Evolutionary conservation across 306 rosid genomes (phyloP).

Genomic region (Benincasa hispida): DNA sequence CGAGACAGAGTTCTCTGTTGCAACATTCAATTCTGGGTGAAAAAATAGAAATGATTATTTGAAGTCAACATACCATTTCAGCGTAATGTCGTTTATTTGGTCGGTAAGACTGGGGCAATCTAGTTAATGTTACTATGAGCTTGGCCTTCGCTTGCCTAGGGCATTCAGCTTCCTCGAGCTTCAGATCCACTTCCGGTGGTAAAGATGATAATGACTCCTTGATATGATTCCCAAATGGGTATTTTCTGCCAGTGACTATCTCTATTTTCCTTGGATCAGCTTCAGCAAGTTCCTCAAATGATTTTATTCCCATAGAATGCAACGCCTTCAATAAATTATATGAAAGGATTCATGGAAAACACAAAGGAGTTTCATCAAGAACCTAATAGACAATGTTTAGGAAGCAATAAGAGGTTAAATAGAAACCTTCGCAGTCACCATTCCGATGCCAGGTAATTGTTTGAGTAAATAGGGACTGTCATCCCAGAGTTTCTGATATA

Average conservation of each 20-base stretch:
- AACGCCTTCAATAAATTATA: constrained; percentile 50
- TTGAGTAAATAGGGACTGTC: constrained; percentile 82
- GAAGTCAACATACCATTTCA: constrained; percentile 50
- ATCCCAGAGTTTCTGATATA: constrained; percentile 92
- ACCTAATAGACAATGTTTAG: background rate
- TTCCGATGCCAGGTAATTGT: constrained; percentile 95
- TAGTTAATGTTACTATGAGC: constrained; percentile 61
- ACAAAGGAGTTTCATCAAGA: background rate
- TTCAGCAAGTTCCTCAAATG: constrained; percentile 68
- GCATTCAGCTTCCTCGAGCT: constrained; percentile 45
- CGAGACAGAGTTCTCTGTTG: constrained; percentile 3
- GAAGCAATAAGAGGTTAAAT: constrained; percentile 12
- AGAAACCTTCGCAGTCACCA: constrained; percentile 90
- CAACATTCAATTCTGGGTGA: background rate
- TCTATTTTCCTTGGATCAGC: constrained; percentile 95
- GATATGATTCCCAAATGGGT: constrained; percentile 90
- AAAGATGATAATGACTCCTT: constrained; percentile 78
- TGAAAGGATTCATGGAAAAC: constrained; percentile 6
- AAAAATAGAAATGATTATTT: background rate
- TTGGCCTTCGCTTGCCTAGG: constrained; percentile 48
- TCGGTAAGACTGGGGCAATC: constrained; percentile 44
- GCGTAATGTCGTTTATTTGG: constrained; percentile 74
- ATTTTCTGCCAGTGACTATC: constrained; percentile 86
- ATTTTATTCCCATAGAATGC: constrained; percentile 65
- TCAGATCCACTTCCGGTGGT: constrained; percentile 72